A percentile compares a stretch with the other conserved stretches of the same genome.
Evolutionary conservation across 805 yeast species (phyloP).

Genomic region (Tetrapisispora fleetii): DNA sequence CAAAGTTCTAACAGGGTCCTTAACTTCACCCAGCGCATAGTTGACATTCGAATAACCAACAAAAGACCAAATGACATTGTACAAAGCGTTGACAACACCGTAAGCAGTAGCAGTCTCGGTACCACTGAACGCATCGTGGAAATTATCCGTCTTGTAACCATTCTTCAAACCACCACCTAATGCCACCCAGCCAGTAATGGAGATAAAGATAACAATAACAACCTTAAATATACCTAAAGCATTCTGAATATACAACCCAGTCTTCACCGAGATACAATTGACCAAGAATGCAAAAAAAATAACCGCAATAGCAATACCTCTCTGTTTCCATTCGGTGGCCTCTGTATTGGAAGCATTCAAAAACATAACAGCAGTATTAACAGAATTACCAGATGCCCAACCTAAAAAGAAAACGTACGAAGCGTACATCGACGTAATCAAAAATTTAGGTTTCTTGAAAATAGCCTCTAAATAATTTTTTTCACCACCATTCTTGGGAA

Average conservation of each 20-base stretch:
- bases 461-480: conserved; percentile 70
- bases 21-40: conserved; percentile 72
- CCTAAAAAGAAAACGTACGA: conserved; percentile 67
- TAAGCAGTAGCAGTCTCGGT: conserved; percentile 45
- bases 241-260: conserved; percentile 59
- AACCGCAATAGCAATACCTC: conserved; percentile 69
- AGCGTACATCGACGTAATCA: conserved; percentile 57
- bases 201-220: conserved; percentile 57
- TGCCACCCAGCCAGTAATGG: conserved; percentile 77
- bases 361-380: conserved; percentile 70
- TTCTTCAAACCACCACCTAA: conserved; percentile 57
- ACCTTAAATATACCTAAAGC: conserved; percentile 63
- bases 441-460: conserved; percentile 56
- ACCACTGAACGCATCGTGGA: conserved; percentile 49
- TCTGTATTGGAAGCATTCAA: conserved; percentile 63
- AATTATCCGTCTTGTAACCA: conserved; percentile 48
- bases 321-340: conserved; percentile 63
- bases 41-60: conserved; percentile 78
- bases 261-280: conserved; percentile 50
- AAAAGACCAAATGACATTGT: conserved; percentile 78
- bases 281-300: conserved; percentile 59
- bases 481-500: conserved; percentile 80
- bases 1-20: conserved; percentile 60
- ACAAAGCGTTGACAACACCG: conserved; percentile 65
- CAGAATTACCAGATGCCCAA: conserved; percentile 80